Evolutionary conservation across 2,329 filamentous ascomycete species (phyloP), one percentile per base, ranked within the genome.

Genomic region (Epicoccum sorghinum): DNA sequence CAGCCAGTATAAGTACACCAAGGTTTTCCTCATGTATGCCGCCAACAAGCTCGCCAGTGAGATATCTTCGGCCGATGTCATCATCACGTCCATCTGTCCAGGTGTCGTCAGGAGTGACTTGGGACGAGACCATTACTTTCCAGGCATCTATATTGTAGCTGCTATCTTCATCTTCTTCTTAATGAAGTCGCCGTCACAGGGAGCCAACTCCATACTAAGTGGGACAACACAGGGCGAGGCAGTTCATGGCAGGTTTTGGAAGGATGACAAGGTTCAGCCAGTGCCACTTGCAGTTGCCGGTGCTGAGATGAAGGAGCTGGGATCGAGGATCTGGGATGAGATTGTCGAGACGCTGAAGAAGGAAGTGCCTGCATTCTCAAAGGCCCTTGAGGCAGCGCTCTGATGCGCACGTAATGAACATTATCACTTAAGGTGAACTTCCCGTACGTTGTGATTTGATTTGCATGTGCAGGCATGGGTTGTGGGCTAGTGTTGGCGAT

Each of bases 61-160:
- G 12, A 51, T 66, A 5, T 68, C 62, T 2, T 68, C 69, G 12
- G 57, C 42, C 25, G 66, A 74, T 24, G 69, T 73, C 8, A 66
- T 74, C 49, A 67, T 75, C 24, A 73, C 69, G 32, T 73, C 71
- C n/a, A 58, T 73, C 6, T 75, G 71, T 47, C 73, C 72, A 7
- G 73, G 73, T 7, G 38, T 58, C 33, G 71, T 72, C 12, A 58
- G 58, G 8, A 69, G 69, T 4, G 53, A 70, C 13, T 59, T 76
- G 12, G 70, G 60, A 0, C 64, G 73, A 29, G 72, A 73, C 14
- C 65, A 66, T 35, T 63, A 62, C 42, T 68, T 68, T 23, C 66
- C 68, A 5, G 67, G 67, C 6, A 12, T 70, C 4, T 62, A 51
- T 29, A 37, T 72, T 12, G 14, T 73, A 45, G 52, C 32, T n/a